Percentiles rank a stretch among this genome's conserved stretches.
phyloP scores from a whole-genome alignment of 805 yeast genomes.

The Suhomyces kilbournensis region DNA sequence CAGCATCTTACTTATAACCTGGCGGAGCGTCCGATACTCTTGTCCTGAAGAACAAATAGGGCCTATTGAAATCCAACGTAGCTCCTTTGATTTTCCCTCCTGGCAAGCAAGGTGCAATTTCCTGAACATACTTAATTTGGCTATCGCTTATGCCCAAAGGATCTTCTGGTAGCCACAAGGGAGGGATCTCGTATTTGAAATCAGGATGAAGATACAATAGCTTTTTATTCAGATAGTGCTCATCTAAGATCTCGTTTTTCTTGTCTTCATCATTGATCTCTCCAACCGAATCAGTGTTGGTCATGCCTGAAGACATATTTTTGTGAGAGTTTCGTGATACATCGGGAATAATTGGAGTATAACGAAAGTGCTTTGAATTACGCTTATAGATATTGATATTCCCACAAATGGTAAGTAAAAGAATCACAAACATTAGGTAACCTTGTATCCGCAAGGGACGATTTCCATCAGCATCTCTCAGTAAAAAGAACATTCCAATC shows the following conservation, averaged over 20 bases:
- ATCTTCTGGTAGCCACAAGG: slow-evolving; percentile 41
- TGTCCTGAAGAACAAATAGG: slow-evolving; percentile 12
- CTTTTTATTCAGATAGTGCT: slow-evolving; percentile 20
- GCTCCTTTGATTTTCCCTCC: slow-evolving; percentile 29
- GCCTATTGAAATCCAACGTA: slow-evolving; percentile 12
- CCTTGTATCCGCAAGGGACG: slow-evolving; percentile 48
- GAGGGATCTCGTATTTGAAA: slow-evolving; percentile 35
- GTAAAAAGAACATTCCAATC: slow-evolving; percentile 70
- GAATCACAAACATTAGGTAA: slow-evolving; percentile 48
- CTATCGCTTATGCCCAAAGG: slow-evolving; percentile 24
- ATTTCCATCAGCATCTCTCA: slow-evolving; percentile 45
- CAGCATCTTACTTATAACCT: slow-evolving; percentile 20
- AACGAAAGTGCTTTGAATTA: slow-evolving; percentile 30
- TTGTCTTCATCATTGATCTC: background rate
- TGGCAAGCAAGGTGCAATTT: slow-evolving; percentile 10
- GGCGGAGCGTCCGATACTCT: slow-evolving; percentile 32
- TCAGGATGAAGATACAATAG: slow-evolving; percentile 37
- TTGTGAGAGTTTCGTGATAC: background rate
- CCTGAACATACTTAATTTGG: slow-evolving; percentile 19
- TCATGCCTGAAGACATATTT: background rate
- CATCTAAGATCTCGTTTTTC: slow-evolving; percentile 1
- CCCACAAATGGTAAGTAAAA: slow-evolving; percentile 53
- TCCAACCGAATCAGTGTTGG: background rate
- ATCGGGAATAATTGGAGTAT: slow-evolving; percentile 27
- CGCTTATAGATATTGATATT: slow-evolving; percentile 51